phyloP scores from a whole-genome alignment of 495 filamentous ascomycete species.

The Aspergillus bertholletiae region DNA sequence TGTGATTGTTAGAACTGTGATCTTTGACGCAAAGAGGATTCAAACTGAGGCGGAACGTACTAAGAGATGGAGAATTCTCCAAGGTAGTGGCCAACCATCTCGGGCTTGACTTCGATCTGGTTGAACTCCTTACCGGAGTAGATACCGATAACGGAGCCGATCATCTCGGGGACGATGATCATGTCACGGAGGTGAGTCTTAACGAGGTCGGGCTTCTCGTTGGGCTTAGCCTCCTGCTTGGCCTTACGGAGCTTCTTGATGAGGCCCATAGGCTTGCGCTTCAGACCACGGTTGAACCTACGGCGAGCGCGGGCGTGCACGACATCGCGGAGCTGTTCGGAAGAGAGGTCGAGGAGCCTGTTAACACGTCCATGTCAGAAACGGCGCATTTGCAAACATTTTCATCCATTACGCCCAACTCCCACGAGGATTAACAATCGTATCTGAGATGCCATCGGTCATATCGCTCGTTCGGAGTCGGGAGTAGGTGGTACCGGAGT shows the following conservation, averaged over 20 bases:
- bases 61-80: constrained; percentile 99
- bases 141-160: constrained; percentile 95
- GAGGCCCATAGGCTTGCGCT: constrained; percentile 99
- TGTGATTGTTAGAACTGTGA: constrained; percentile 34
- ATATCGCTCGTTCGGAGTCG: constrained; percentile 61
- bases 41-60: constrained; percentile 60
- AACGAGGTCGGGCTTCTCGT: constrained; percentile 99
- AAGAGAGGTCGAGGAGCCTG: constrained; percentile 96
- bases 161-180: constrained; percentile 99
- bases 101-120: constrained; percentile 99
- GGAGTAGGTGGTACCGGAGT: constrained; percentile 31
- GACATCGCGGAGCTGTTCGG: constrained; percentile 97
- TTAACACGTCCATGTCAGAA: constrained; percentile 20
- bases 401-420: background rate
- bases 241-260: constrained; percentile 99
- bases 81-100: constrained; percentile 99
- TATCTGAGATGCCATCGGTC: constrained; percentile 14
- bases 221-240: constrained; percentile 99
- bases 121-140: constrained; percentile 99
- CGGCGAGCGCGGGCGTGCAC: constrained; percentile 98
- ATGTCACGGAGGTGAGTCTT: constrained; percentile 99
- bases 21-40: background rate
- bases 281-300: constrained; percentile 98
- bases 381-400: no score
- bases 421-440: constrained; percentile 1